Percentiles rank a stretch among this genome's conserved stretches.
Evolutionary conservation across 805 yeast species (phyloP).

Genomic region (Lipomyces yamanashiensis): DNA sequence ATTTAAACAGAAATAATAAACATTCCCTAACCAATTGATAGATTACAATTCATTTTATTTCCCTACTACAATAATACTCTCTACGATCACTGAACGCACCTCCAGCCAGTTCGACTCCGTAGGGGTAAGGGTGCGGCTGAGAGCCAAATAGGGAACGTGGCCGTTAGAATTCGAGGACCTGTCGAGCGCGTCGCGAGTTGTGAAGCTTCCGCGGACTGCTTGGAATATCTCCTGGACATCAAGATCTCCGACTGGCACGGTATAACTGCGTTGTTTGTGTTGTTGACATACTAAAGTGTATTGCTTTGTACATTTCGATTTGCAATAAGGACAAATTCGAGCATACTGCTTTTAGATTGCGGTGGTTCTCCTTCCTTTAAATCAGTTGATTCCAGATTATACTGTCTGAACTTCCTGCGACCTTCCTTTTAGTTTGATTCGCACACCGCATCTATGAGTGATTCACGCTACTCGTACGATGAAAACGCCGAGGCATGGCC

Average conservation of each 20-base stretch:
- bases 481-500: conserved; percentile 95
- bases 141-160: conserved; percentile 7
- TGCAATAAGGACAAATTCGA: not conserved
- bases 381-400: not conserved
- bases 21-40: no score
- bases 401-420: not conserved
- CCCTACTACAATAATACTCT: not conserved
- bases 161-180: not conserved
- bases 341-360: not conserved
- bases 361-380: not conserved
- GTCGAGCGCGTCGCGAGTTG: conserved; percentile 3
- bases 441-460: conserved; percentile 48
- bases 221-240: not conserved
- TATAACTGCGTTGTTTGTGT: not conserved
- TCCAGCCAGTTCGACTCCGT: not conserved
- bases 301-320: not conserved
- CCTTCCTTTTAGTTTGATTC: not conserved
- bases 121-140: conserved; percentile 10
- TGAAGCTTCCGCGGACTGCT: not conserved
- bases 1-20: no score
- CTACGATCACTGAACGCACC: not conserved
- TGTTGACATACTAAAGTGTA: not conserved
- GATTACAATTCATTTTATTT: no score
- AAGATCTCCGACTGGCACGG: not conserved
- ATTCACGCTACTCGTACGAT: conserved; percentile 74